Base-by-base conservation (phyloP, 2,329 filamentous ascomycete species). In the Fusarium pseudonygamai region DNA sequence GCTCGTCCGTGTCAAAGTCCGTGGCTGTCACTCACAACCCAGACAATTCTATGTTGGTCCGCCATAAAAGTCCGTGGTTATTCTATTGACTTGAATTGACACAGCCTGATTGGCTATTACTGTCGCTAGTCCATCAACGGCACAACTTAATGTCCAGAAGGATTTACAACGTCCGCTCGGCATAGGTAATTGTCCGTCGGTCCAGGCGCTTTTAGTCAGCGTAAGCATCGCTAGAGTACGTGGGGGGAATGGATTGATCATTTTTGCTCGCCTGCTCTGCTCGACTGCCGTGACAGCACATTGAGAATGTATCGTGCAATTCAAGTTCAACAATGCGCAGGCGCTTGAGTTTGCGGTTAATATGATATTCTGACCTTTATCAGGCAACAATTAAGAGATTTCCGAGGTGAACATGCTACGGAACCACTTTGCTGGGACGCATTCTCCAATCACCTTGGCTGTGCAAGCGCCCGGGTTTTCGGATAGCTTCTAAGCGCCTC, bases 81-180 rank as follows among this genome's bases (percentile, higher is more conserved):
- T 1, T 28, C 13, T 8, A 47, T 22, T 0, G 11, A 22, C 1
- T 16, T 47, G 2, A 0, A 22, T 22, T 12, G 9, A 15, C 20
- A 30, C 20, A 5, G 26, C 26, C 1, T 16, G 4, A 22, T 28
- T 47, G 45, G 45, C 9, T 22, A 6, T 5, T 47, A 0, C 11
- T 2, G 11, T 46, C 4, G 2, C 1, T 22, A 22, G 5, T 7
- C 14, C 0, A 28, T 47, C 0, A 15, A 11, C 3, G 26, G 26
- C 6, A 28, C 4, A 7, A 13, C 6, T 3, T 1, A 22, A 47
- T 47, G 3, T 22, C 26, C 43, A 46, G 3, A 15, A 22, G 43
- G 43, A 46, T 46, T 3, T 1, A 22, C 8, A 28, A 46, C 22
- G 45, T 46, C 26, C 45, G 45, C 13, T 47, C 45, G 45, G 45